Evolutionary conservation across 768 basidiomycete genomes (phyloP).

Genomic region (Rhizopogon roseolus): DNA sequence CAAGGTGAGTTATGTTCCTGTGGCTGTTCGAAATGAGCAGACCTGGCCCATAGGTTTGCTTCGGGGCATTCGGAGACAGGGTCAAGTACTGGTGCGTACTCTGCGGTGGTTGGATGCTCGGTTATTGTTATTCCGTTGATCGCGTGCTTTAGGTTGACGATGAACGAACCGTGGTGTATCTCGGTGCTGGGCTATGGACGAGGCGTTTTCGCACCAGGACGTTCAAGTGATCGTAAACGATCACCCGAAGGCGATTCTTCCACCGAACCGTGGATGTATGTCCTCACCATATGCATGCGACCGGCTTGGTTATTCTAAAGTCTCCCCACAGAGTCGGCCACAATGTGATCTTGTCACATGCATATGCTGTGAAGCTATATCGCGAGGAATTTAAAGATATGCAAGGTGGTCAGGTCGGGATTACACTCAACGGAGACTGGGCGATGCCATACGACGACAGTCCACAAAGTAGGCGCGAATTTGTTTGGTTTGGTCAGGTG

Average conservation of each 20-base stretch:
- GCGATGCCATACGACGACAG: constrained; percentile 66
- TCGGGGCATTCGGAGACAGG: constrained; percentile 69
- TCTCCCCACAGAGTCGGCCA: constrained; percentile 54
- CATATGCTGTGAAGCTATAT: constrained; percentile 60
- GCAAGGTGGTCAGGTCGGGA: constrained; percentile 70
- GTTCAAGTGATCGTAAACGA: constrained; percentile 58
- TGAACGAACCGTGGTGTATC: constrained; percentile 76
- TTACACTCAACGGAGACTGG: constrained; percentile 78
- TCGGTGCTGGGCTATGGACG: constrained; percentile 67
- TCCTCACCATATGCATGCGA: constrained; percentile 7
- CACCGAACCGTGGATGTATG: constrained; percentile 68
- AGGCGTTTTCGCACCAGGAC: constrained; percentile 68
- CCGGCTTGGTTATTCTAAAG: neutral
- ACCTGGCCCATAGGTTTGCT: constrained; percentile 47
- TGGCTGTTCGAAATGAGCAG: neutral
- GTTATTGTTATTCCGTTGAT: constrained; percentile 15
- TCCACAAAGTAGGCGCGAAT: constrained; percentile 50
- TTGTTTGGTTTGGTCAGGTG: neutral
- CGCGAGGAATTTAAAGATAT: constrained; percentile 57
- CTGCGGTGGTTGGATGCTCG: neutral
- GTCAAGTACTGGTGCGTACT: constrained; percentile 62
- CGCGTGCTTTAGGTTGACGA: constrained; percentile 48
- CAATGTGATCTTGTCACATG: constrained; percentile 65
- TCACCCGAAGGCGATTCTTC: constrained; percentile 59
- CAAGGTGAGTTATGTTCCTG: constrained; percentile 30